Base-by-base conservation (phyloP, 1,139 yeast species). In the Yamadazyma friedrichii region DNA sequence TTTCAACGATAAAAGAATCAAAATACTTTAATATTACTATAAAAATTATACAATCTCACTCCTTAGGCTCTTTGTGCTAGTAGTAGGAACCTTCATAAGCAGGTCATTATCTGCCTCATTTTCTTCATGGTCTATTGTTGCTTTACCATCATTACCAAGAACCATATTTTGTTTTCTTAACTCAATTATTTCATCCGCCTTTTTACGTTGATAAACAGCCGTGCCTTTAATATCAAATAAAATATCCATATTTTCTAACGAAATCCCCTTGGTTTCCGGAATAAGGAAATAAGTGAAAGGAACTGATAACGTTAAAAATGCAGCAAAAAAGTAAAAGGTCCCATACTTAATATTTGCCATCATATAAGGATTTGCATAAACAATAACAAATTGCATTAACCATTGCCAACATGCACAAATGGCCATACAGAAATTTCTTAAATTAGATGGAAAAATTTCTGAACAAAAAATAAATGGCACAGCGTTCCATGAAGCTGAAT, bases 351-450 rank as follows among this genome's bases (percentile, higher is more conserved):
- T 68, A 11, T 58, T 54, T 9, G 54, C 50, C 36, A 71, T 61
- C 56, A 74, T 73, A 42, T 70, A 58, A 11, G 73, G 67, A 4
- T 73, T 66, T 44, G 66, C 66, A 42, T 72, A 57, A 4, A 74
- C 74, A 61, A 70, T 65, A 42, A 70, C 62, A 47, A 72, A 72
- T 6, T 73, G 74, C 66, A 73, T 67, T 42, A 70, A 62, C 76
- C 77, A 72, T 40, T 70, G 67, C 27, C 67, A 57, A 15, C 70
- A 55, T 1, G 74, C 70, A 45, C 68, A 69, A 28, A 70, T 53
- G 3, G 73, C 65, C 46, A 66, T 67, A 8, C 69, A 64, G 12
- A 67, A 63, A 9, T 68, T 64, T 47, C 77, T 55, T 33, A 69
- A 59, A 27, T 67, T 65, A 38, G 64, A 67, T 10, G 68, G 63